Base-by-base conservation (phyloP, 441 rosid species). In the Lepidium campestre region DNA sequence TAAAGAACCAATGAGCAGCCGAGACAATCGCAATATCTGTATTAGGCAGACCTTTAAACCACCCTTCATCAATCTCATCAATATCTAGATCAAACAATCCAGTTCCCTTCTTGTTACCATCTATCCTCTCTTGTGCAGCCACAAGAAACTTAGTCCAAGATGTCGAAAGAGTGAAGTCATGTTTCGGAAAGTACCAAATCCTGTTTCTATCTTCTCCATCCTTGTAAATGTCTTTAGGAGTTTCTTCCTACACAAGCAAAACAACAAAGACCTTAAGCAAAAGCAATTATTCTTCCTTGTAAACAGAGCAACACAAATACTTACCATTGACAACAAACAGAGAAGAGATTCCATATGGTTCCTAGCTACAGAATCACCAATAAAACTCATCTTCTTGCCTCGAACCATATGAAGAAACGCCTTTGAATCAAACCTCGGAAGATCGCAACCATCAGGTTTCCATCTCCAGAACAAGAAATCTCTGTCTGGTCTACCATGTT, bases 311-410 rank as follows among this genome's bases (percentile, higher is more conserved):
- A 68, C 13, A 22, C 0, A 20, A 17, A 15, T 9, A 6, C 6
- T 15, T 47, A 87, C 97, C 89, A 70, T 63, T n/a, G 97, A 89
- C 61, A 94, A 61, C 54, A 89, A 86, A 59, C 98, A 94, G 1
- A 88, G 78, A n/a, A 94, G 88, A 0, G 97, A 94, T 63, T 94
- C 96, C 74, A 84, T 75, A 14, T 94, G 98, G 75, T 94, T 94
- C 52, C 91, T 78, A 6, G 96, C 92, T 11, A 94, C 96, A 3
- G 97, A 91, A 48, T 91, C 99, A 37, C 99, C 99, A 14, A 88
- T 56, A 46, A 91, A 94, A 14, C 78, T 93, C 82, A 94, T 72
- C 41, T 86, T 87, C 68, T 83, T 91, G 45, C 96, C 96, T 54
- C 81, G 57, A 31, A 89, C 85, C 63, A 84, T 22, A 15, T 42